Conservation (phyloP, 441 rosid genomes). For the Populus tomentosa region DNA sequence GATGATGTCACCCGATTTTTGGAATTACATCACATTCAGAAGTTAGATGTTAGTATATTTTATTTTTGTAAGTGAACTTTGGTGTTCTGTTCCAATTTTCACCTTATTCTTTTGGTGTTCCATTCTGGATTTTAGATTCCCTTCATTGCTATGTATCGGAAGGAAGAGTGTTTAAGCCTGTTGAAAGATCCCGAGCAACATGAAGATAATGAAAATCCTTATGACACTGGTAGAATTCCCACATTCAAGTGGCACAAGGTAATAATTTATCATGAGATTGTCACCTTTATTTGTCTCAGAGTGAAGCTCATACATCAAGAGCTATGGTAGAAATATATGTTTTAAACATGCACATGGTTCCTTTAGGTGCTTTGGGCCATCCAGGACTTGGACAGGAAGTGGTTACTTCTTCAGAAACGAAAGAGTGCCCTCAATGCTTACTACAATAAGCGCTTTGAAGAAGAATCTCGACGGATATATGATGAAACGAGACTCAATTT, state of each 20-base stretch:
- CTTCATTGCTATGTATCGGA: constrained; percentile 87
- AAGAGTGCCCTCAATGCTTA: too few relatives aligned
- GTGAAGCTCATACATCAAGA: constrained; percentile 6
- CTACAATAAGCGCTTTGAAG: too few relatives aligned
- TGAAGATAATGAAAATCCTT: constrained; percentile 44
- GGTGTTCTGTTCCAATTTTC: neutral
- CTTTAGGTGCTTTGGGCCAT: too few relatives aligned
- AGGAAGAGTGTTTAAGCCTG: constrained; percentile 76
- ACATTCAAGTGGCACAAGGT: constrained; percentile 85
- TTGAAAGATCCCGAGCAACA: constrained; percentile 46
- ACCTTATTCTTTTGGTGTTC: constrained; percentile 13
- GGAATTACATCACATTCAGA: constrained; percentile 76
- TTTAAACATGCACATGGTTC: constrained; percentile 14
- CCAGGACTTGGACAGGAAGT: too few relatives aligned
- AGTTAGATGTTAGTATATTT: constrained; percentile 71
- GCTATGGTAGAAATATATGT: neutral
- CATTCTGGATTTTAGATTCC: constrained; percentile 57
- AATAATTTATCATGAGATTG: constrained; percentile 13
- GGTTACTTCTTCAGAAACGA: too few relatives aligned
- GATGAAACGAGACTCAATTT: too few relatives aligned
- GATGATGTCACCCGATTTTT: constrained; percentile 63
- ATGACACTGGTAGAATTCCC: constrained; percentile 44
- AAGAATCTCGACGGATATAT: too few relatives aligned
- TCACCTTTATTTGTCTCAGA: neutral
- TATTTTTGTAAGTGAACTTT: neutral